These are phyloP conservation scores for Actinomortierella wolfii DNA, from an alignment of 371 early-diverging fungal species.

Conservation along the genomic window DNA sequence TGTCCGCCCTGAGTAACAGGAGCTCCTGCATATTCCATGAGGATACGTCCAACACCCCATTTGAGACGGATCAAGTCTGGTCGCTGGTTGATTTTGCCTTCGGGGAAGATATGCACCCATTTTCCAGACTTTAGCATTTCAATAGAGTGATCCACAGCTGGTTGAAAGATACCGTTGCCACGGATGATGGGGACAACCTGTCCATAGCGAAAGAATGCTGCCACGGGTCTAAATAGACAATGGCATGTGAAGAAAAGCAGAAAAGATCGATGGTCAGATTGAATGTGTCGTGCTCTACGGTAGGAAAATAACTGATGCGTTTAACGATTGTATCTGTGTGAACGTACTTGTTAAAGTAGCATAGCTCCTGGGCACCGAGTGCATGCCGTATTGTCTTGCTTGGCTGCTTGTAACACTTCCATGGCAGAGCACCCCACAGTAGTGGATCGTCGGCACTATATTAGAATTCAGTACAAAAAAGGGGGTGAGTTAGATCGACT, in stretches of 20 bases:
- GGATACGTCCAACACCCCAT: slow-evolving; percentile 87
- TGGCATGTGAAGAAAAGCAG: neutral
- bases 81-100: slow-evolving; percentile 77
- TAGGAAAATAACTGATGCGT: neutral
- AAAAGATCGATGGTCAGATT: neutral
- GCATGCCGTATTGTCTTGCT: slow-evolving; percentile 76
- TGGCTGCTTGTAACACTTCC: slow-evolving; percentile 50
- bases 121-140: slow-evolving; percentile 57
- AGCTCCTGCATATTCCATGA: slow-evolving; percentile 70
- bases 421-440: slow-evolving; percentile 78
- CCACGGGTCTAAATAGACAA: slow-evolving; percentile 50
- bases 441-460: slow-evolving; percentile 82
- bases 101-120: slow-evolving; percentile 89
- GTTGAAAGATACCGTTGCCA: slow-evolving; percentile 83
- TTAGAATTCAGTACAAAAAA: neutral
- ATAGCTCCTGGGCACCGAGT: slow-evolving; percentile 85
- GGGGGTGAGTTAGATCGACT: neutral
- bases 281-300: neutral
- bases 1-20: slow-evolving; percentile 52
- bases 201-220: slow-evolving; percentile 77
- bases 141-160: slow-evolving; percentile 79
- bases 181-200: slow-evolving; percentile 85
- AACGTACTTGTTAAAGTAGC: slow-evolving; percentile 71
- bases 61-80: slow-evolving; percentile 72
- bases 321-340: neutral